Percentiles rank a stretch among this genome's conserved stretches.
Conservation (phyloP, 1,284 basidiomycete genomes). For the Fomitopsis palustris region DNA sequence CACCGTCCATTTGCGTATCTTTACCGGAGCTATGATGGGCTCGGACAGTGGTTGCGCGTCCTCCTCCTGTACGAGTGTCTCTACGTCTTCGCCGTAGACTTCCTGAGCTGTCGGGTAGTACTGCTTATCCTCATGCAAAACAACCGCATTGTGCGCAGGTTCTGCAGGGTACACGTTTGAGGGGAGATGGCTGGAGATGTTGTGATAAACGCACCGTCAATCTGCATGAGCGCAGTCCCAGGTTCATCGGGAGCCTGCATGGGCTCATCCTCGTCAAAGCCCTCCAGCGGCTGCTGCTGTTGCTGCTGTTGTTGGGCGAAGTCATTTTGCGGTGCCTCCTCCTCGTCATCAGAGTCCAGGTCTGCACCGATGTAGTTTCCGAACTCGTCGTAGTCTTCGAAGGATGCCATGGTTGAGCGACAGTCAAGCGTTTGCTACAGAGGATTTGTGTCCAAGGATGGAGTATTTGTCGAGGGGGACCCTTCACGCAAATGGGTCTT, state of each 20-base stretch:
- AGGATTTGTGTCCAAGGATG: not conserved
- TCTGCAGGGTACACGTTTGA: slow-evolving; percentile 34
- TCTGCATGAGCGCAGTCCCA: slow-evolving; percentile 66
- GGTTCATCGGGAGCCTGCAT: slow-evolving; percentile 46
- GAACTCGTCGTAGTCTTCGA: slow-evolving; percentile 89
- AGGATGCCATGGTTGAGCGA: slow-evolving; percentile 57
- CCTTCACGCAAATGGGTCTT: not conserved
- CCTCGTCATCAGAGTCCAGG: slow-evolving; percentile 86
- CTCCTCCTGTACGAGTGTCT: slow-evolving; percentile 97
- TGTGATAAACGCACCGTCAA: slow-evolving; percentile 59
- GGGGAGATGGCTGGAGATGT: not conserved
- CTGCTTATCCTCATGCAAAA: slow-evolving; percentile 97
- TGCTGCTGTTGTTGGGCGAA: slow-evolving; percentile 35
- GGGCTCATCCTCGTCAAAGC: slow-evolving; percentile 60
- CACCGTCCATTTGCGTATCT: slow-evolving; percentile 88
- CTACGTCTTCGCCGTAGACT: slow-evolving; percentile 92
- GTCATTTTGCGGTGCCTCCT: slow-evolving; percentile 50
- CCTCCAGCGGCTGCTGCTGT: slow-evolving; percentile 58
- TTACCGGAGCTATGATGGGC: slow-evolving; percentile 94
- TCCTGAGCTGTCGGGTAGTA: slow-evolving; percentile 95
- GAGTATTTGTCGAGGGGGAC: not conserved
- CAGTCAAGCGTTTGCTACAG: not conserved
- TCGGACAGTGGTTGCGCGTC: slow-evolving; percentile 94
- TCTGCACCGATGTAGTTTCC: slow-evolving; percentile 96
- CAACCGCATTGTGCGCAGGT: slow-evolving; percentile 79